Percentiles rank a stretch among this genome's conserved stretches.
Conservation (phyloP, 768 basidiomycete genomes). For the Sarcodon aspratus region DNA sequence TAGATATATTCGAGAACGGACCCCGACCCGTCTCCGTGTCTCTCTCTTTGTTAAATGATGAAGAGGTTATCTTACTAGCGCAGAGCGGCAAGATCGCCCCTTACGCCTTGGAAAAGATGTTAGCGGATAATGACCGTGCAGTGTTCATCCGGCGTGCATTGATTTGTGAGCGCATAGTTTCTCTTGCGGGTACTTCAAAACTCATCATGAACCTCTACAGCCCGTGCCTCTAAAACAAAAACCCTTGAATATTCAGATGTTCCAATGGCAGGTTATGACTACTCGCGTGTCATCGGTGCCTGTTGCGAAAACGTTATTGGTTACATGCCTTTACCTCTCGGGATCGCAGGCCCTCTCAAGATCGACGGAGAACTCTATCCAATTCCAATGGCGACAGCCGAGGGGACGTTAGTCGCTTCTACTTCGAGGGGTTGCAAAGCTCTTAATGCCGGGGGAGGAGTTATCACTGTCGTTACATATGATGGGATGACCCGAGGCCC, state of each 20-base stretch:
- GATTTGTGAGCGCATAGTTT: conserved; percentile 55
- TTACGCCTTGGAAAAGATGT: conserved; percentile 92
- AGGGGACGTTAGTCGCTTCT: conserved; percentile 96
- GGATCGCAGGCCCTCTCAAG: conserved; percentile 90
- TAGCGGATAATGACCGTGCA: conserved; percentile 83
- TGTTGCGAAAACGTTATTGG: conserved; percentile 99
- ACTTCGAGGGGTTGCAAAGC: conserved; percentile 98
- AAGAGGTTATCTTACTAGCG: conserved; percentile 81
- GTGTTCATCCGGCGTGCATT: conserved; percentile 79
- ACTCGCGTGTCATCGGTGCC: conserved; percentile 86
- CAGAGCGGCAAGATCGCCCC: conserved; percentile 89
- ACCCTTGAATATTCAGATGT: conserved; percentile 77
- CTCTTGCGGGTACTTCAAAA: neutral
- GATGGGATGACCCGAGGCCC: conserved; percentile 99
- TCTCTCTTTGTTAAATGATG: conserved; percentile 65
- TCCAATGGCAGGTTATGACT: conserved; percentile 83
- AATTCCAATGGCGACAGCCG: conserved; percentile 99
- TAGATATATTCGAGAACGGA: conserved; percentile 69
- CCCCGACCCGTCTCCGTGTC: conserved; percentile 48
- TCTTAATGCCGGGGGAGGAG: conserved; percentile 91
- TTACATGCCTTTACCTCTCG: conserved; percentile 92
- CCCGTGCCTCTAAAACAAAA: conserved; percentile 75
- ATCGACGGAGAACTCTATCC: conserved; percentile 78
- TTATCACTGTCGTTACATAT: conserved; percentile 82
- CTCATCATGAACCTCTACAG: conserved; percentile 23